phyloP scores from a whole-genome alignment of 139 green algal genomes.

The Nannochloris sp. region DNA sequence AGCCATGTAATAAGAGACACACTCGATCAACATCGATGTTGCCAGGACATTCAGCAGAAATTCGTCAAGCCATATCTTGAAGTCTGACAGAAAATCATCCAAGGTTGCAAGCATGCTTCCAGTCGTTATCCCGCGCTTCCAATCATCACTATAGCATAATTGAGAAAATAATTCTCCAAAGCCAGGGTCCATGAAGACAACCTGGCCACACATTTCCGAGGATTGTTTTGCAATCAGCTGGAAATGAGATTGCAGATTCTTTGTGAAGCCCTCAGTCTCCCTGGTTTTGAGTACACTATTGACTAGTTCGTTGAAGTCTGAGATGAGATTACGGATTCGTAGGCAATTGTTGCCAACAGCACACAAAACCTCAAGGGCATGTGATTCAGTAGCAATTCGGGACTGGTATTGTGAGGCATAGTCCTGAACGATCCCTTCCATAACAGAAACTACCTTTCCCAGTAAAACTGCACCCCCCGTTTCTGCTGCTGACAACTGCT shows the following conservation, averaged over 20 bases:
- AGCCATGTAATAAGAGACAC: slow-evolving; percentile 38
- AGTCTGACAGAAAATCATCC: slow-evolving; percentile 60
- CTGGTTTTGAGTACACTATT: slow-evolving; percentile 5
- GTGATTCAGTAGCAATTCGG: slow-evolving; percentile 1
- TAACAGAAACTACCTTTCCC: not conserved
- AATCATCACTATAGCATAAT: slow-evolving; percentile 39
- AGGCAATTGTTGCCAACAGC: slow-evolving; percentile 75
- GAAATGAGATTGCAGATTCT: not conserved
- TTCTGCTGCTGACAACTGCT: slow-evolving; percentile 48
- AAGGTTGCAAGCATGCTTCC: slow-evolving; percentile 68
- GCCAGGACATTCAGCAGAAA: slow-evolving; percentile 32
- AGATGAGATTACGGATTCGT: slow-evolving; percentile 65
- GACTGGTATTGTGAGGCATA: slow-evolving; percentile 25
- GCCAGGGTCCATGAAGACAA: slow-evolving; percentile 31
- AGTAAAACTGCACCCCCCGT: slow-evolving; percentile 7
- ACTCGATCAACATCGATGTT: slow-evolving; percentile 37
- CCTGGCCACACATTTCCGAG: not conserved
- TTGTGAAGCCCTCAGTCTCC: not conserved
- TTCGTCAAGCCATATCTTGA: slow-evolving; percentile 36
- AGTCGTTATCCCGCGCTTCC: slow-evolving; percentile 38
- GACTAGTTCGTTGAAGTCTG: slow-evolving; percentile 46
- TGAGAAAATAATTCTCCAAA: slow-evolving; percentile 35
- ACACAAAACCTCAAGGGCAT: slow-evolving; percentile 49
- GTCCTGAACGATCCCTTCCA: not conserved
- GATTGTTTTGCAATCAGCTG: not conserved